Evolutionary conservation across 768 basidiomycete genomes (phyloP), one percentile per base, ranked within the genome.

Genomic region (Rhodotorula diobovata): DNA sequence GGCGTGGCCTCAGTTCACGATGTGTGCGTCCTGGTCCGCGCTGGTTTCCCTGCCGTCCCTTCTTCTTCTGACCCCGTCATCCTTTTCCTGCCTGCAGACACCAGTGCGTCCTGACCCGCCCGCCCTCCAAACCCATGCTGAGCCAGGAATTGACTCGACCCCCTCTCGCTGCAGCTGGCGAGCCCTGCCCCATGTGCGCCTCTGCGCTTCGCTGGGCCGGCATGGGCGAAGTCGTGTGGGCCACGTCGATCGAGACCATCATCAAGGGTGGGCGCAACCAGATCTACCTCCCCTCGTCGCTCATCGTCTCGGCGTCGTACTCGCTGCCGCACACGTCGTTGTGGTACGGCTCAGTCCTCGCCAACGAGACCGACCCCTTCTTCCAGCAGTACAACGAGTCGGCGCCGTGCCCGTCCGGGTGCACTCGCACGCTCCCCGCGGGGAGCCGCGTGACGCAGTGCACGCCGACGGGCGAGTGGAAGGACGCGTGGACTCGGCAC

Each of bases 161-260:
- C 41, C 41, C 18, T 18, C 41, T 43, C 41, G 7, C 41, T 43
- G 41, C 41, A 43, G 41, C 41, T 15, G 41, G 78, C 32, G 78
- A 79, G 65, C 78, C 77, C 37, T 78, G 76, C 56, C 55, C 66
- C 1, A 70, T 68, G 55, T 79, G 78, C 53, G 72, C 77, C 0
- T 73, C 71, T 14, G 78, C 78, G 5, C 70, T 77, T 14, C 61
- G 78, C 18, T 78, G 76, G 77, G 77, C 78, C 0, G 78, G 76
- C 8, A 76, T 79, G 69, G 73, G 73, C 20, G 78, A 79, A 45
- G 77, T 79, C 8, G 72, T 79, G 14, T 79, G 77, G 66, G 77
- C 74, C 7, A 64, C 73, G 2, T 72, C 71, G 30, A 77, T 79
- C 43, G 69, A 76, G 60, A 76, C 73, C 32, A 76, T 79, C 59